Evolutionary conservation across 2,329 filamentous ascomycete species (phyloP).

Genomic region (Lasiodiplodia sp.): DNA sequence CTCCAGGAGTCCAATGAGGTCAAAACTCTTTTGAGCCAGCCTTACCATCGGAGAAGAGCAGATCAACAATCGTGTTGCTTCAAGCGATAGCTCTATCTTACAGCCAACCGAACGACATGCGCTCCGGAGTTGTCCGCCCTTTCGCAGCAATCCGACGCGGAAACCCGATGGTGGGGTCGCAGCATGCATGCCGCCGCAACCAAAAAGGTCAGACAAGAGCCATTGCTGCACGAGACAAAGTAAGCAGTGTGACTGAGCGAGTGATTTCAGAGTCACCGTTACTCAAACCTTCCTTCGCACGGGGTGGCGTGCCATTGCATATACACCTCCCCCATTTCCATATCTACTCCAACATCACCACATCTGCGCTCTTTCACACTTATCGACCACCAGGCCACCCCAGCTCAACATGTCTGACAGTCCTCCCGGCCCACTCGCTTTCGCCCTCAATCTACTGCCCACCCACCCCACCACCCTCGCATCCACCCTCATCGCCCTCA

Average conservation of each 20-base stretch:
- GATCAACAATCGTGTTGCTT: background rate
- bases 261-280: background rate
- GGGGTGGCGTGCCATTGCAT: no score
- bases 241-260: background rate
- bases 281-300: no score
- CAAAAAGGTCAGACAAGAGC: background rate
- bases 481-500: slow-evolving; percentile 34
- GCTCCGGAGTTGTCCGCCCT: background rate
- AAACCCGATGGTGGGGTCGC: slow-evolving; percentile 14
- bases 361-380: background rate
- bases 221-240: background rate
- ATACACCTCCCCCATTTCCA: no score
- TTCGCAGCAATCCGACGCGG: background rate
- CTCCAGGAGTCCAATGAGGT: no score
- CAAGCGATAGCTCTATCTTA: background rate
- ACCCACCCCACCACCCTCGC: slow-evolving; percentile 30
- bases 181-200: background rate
- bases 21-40: background rate
- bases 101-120: background rate
- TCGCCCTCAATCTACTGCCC: slow-evolving; percentile 33
- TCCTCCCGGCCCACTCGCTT: background rate
- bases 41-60: background rate
- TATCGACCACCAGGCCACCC: background rate
- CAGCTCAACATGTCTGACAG: background rate
- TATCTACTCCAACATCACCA: background rate